Base-by-base conservation (phyloP, 176 grass and related monocot species). In the Oryza punctata region DNA sequence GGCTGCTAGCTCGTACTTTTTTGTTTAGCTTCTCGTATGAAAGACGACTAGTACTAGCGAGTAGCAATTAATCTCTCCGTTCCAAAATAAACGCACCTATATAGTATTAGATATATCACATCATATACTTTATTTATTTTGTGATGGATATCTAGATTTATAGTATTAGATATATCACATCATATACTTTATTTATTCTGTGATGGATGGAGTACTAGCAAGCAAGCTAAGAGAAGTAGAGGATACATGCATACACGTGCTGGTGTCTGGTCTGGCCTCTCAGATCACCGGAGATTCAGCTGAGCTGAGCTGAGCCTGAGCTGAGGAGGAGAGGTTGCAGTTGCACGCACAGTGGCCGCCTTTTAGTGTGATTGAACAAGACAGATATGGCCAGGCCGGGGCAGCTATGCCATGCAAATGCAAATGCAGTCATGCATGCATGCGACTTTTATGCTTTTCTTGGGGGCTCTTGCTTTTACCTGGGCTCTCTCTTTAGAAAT, bases 341-440 rank as follows among this genome's bases (percentile, higher is more conserved):
- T 38, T 44, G 3, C 57, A 12, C 29, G 1, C 35, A 84, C 72
- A 65, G 73, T 66, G 29, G 84, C 75, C 23, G 69, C 75, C 50
- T 87, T 90, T 77, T 52, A 24, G 49, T 54, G 84, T 87, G 89
- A 87, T 87, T 87, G 84, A 87, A 87, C 89, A 70, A 80, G 80
- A 84, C 88, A 74, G 46, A 25, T 76, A 77, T 52, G 82, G 73
- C 78, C 72, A 78, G 68, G 37, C 37, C 37, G 37, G 69, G 68
- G n/a, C 69, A 78, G 73, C 84, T 60, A 75, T 41, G 10, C 40
- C 7, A 41, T 75, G 54, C 72, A 38, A 38, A 37, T 37, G 35
- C 35, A 8, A 35, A 40, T 75, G 54, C 72, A 52, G 15, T 19
- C 49, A 84, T 76, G 45, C 83, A 82, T 72, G 78, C 83, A 82